Percentiles rank a stretch among this genome's conserved stretches.
Conservation (phyloP, 176 grass and related monocot genomes). For the Dactylis glomerata region DNA sequence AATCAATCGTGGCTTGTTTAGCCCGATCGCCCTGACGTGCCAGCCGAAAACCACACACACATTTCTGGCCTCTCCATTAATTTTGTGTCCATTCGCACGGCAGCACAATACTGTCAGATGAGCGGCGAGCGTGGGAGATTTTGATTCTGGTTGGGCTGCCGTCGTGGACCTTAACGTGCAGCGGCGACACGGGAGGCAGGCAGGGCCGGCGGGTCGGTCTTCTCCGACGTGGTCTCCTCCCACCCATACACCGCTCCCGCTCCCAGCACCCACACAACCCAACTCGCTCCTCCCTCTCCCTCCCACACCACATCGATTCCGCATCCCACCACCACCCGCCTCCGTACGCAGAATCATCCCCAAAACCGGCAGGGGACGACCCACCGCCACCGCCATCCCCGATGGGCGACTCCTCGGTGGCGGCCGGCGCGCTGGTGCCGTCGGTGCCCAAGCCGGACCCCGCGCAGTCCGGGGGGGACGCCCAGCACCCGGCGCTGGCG, state of each 20-base stretch:
- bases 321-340: conserved; percentile 1
- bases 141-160: background rate
- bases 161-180: background rate
- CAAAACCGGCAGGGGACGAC: background rate
- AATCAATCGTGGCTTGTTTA: too few species aligned
- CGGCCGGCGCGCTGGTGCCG: conserved; percentile 76
- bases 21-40: background rate
- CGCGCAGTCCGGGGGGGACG: conserved; percentile 31
- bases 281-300: conserved; percentile 16
- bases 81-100: background rate
- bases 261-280: conserved; percentile 45
- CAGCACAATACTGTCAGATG: background rate
- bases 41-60: background rate
- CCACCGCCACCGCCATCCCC: background rate
- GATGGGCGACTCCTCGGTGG: conserved; percentile 78
- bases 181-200: conserved; percentile 3
- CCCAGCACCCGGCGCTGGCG: conserved; percentile 15
- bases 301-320: conserved; percentile 17
- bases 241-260: conserved; percentile 58
- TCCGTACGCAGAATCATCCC: conserved; percentile 31
- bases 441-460: conserved; percentile 72
- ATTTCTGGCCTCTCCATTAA: background rate
- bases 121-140: background rate
- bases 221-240: conserved; percentile 71
- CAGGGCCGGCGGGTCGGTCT: background rate